Evolutionary conservation across 176 grass and related monocot genomes (phyloP), one percentile per base, ranked within the genome.

Genomic region (Bromus sterilis): DNA sequence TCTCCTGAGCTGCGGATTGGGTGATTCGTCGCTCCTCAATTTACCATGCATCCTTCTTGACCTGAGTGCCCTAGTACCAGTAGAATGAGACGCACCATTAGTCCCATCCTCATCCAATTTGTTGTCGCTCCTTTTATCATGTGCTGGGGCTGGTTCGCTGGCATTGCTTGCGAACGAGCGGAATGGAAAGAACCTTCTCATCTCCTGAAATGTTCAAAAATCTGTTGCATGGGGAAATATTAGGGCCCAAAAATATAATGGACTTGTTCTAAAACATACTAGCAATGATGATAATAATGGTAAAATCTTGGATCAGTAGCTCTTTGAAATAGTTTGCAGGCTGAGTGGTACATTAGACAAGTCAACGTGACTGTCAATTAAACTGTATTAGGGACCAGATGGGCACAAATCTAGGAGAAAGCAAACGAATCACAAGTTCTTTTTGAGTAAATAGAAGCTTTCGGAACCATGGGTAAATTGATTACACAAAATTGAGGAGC

Each of bases 161-260:
- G 60, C 83, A 82, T 77, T 96, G 77, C 75, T 68, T 74, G 85
- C 77, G 71, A 82, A 93, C 6, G 90, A 91, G 80, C 90, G 78
- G 49, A 93, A 88, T 18, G 86, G 60, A 71, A 96, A 96, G 85
- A 93, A 93, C 66, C 88, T 89, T 84, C 79, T 92, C 90, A 93
- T 96, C 51, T 84, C 82, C 60, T n/a, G 63, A 33, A 66, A 43
- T 57, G 20, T 11, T 28, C 37, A 48, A 56, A 39, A 41, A 51
- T 56, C 67, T 86, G 75, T 21, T 80, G 44, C 67, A 75, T 37
- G 25, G 15, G 59, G 25, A 55, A 64, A 23, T 71, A 31, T 60
- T 33, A 31, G 73, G 39, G 25, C 46, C 20, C 75, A 43, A 26
- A 46, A 70, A 66, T 18, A 46, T 15, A 6, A 2, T 74, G 16